Conservation (phyloP, 352 stramenopile species). For the Halophytophthora polymorphica region DNA sequence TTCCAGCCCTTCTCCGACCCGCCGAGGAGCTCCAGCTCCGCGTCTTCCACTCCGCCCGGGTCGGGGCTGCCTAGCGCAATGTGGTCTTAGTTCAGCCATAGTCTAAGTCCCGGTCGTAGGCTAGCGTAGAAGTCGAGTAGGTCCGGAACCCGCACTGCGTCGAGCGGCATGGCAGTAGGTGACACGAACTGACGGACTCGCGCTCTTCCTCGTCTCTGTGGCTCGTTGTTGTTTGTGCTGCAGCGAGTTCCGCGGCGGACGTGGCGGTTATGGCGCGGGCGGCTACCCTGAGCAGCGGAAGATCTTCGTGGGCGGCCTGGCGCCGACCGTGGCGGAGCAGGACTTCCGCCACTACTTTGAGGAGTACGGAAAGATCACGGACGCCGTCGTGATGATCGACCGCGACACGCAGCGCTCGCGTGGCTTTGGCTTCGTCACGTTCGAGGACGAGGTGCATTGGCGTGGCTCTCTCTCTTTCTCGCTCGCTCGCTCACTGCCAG, state of each 20-base stretch:
- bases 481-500: neutral
- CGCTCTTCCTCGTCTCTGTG: too few relatives aligned
- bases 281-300: conserved; percentile 82
- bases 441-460: conserved; percentile 80
- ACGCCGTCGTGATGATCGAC: conserved; percentile 93
- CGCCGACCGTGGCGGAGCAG: conserved; percentile 81
- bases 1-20: conserved; percentile 30
- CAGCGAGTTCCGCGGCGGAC: conserved; percentile 40
- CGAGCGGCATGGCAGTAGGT: conserved; percentile 1
- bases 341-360: conserved; percentile 92
- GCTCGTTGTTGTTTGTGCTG: conserved; percentile 11
- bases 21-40: too few relatives aligned
- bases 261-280: conserved; percentile 26
- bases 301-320: conserved; percentile 91
- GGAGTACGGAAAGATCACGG: conserved; percentile 87
- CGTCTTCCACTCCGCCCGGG: too few relatives aligned
- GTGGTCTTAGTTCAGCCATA: too few relatives aligned
- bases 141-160: conserved; percentile 1
- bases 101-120: neutral
- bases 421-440: conserved; percentile 93
- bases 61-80: too few relatives aligned
- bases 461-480: neutral
- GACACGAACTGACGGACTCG: conserved; percentile 19
- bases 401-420: conserved; percentile 88
- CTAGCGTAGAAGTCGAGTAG: conserved; percentile 17